Percentiles rank a stretch among this genome's conserved stretches.
phyloP scores from a whole-genome alignment of 1,284 basidiomycete species.

The Boletus semigastroideus region DNA sequence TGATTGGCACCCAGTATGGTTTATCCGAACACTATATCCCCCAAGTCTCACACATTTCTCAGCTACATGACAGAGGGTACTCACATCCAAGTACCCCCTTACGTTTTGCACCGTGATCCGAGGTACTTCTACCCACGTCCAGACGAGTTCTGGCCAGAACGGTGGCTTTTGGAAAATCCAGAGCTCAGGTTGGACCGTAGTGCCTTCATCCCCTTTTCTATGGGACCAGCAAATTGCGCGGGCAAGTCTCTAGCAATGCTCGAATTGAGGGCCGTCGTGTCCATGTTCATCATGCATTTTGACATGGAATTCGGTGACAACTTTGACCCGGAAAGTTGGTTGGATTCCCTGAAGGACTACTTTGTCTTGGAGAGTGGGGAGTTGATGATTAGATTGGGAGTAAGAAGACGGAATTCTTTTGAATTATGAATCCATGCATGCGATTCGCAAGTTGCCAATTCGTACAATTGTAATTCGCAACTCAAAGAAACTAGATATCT shows the following conservation, averaged over 20 bases:
- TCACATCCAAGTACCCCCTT: slow-evolving; percentile 36
- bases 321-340: slow-evolving; percentile 31
- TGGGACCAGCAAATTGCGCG: slow-evolving; percentile 36
- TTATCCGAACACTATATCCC: not conserved
- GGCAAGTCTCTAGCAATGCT: slow-evolving; percentile 35
- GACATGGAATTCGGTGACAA: slow-evolving; percentile 30
- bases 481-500: slow-evolving; percentile 54
- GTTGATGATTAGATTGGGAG: slow-evolving; percentile 26
- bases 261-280: slow-evolving; percentile 32
- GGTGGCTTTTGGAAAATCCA: slow-evolving; percentile 35
- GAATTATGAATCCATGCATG: not conserved
- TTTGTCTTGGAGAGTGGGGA: slow-evolving; percentile 31
- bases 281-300: slow-evolving; percentile 31
- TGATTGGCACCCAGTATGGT: slow-evolving; percentile 33
- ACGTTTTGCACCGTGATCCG: slow-evolving; percentile 41
- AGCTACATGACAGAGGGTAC: slow-evolving; percentile 45
- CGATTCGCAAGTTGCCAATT: not conserved
- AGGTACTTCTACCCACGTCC: slow-evolving; percentile 41
- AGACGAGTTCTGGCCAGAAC: slow-evolving; percentile 43
- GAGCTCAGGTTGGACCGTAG: slow-evolving; percentile 18
- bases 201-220: slow-evolving; percentile 36
- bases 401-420: slow-evolving; percentile 9
- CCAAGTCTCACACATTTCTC: not conserved
- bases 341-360: slow-evolving; percentile 29
- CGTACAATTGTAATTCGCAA: not conserved